phyloP scores from a whole-genome alignment of 2,329 filamentous ascomycete species.

The Aspergillus hiratsukae region DNA sequence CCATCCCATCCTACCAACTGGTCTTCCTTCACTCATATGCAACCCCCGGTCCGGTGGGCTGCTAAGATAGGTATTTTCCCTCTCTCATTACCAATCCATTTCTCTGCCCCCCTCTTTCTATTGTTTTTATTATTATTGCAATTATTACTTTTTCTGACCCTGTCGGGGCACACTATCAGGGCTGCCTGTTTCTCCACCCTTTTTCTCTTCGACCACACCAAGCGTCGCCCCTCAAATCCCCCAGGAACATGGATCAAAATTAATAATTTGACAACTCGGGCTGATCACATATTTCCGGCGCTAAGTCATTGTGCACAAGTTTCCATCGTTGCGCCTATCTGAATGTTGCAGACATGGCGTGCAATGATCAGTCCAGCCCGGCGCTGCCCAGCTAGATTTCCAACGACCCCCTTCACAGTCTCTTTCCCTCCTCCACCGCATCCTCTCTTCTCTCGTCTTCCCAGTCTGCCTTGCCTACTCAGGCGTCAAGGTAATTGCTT shows the following conservation, averaged over 20 bases:
- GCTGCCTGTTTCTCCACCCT: not conserved
- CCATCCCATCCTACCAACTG: not conserved
- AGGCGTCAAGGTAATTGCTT: slow-evolving; percentile 26
- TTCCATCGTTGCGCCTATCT: slow-evolving; percentile 21
- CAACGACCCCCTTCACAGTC: slow-evolving; percentile 9
- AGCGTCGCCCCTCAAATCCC: not conserved
- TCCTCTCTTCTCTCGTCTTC: slow-evolving; percentile 18
- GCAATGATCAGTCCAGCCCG: slow-evolving; percentile 22
- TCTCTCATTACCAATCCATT: not conserved
- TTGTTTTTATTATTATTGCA: not conserved
- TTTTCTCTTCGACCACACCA: not conserved
- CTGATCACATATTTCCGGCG: slow-evolving; percentile 25
- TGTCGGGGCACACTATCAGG: not conserved
- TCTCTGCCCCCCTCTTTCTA: slow-evolving; percentile 1
- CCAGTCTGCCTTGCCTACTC: slow-evolving; percentile 35
- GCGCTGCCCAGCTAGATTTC: slow-evolving; percentile 15
- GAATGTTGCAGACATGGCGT: slow-evolving; percentile 24
- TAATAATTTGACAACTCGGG: slow-evolving; percentile 18
- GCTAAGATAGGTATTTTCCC: not conserved
- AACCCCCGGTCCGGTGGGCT: not conserved
- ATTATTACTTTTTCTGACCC: not conserved
- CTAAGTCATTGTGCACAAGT: slow-evolving; percentile 26
- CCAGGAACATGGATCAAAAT: slow-evolving; percentile 4
- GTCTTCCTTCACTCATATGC: not conserved
- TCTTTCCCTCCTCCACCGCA: slow-evolving; percentile 19